These are phyloP conservation scores for Fusarium aywerte DNA, from an alignment of 2,329 filamentous ascomycete genomes.

Conservation along the genomic window DNA sequence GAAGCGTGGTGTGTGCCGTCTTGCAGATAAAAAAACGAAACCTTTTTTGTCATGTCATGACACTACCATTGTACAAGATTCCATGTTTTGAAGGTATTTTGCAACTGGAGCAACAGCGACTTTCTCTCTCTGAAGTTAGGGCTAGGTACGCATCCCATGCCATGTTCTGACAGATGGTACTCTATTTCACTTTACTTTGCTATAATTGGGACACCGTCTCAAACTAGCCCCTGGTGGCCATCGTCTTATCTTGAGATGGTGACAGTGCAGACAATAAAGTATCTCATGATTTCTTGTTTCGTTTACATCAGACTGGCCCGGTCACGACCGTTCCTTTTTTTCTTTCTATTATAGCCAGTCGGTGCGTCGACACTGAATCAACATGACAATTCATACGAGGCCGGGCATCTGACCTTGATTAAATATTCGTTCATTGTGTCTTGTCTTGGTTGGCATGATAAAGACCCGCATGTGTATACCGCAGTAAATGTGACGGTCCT, in stretches of 20 bases:
- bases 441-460: conserved; percentile 24
- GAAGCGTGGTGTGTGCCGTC: conserved; percentile 35
- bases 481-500: conserved; percentile 22
- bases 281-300: conserved; percentile 38
- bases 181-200: background rate
- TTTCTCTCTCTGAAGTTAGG: background rate
- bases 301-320: conserved; percentile 11
- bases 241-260: conserved; percentile 21
- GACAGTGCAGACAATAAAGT: conserved; percentile 12
- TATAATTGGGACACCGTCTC: conserved; percentile 26
- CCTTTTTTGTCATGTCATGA: conserved; percentile 3
- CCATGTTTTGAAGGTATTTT: conserved; percentile 37
- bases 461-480: conserved; percentile 14
- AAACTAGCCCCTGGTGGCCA: conserved; percentile 9
- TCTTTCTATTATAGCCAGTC: conserved; percentile 8
- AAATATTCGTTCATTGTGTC: background rate
- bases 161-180: conserved; percentile 2
- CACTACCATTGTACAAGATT: conserved; percentile 22
- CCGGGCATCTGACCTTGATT: conserved; percentile 7
- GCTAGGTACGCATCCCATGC: conserved; percentile 16
- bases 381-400: conserved; percentile 31
- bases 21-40: conserved; percentile 1
- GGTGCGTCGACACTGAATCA: conserved; percentile 24
- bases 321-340: background rate
- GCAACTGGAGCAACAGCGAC: conserved; percentile 26